Evolutionary conservation across 495 filamentous ascomycete species (phyloP).

Genomic region (Cercophora newfieldiana): DNA sequence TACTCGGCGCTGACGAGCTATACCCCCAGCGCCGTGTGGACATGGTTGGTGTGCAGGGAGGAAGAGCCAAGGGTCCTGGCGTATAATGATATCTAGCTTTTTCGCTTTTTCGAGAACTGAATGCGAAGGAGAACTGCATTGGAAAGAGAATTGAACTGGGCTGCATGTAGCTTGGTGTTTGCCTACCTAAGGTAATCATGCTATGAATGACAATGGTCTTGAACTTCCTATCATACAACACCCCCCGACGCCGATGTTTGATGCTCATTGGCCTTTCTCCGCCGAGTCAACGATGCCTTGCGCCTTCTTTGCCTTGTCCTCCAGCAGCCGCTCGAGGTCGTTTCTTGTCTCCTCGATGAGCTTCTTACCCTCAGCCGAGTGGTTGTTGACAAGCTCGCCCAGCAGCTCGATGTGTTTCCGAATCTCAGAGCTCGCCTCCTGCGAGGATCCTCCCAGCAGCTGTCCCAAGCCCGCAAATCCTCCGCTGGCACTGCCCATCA

Average conservation of each 20-base stretch:
- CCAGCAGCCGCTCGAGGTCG: slow-evolving; percentile 49
- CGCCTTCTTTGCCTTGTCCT: slow-evolving; percentile 43
- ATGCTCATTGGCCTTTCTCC: background rate
- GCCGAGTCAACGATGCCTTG: slow-evolving; percentile 40
- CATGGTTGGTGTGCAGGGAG: slow-evolving; percentile 28
- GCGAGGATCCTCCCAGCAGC: slow-evolving; percentile 27
- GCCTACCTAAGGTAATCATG: background rate
- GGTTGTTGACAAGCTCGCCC: slow-evolving; percentile 54
- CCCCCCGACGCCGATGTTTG: background rate
- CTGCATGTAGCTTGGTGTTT: too few species aligned
- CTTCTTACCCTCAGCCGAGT: slow-evolving; percentile 60
- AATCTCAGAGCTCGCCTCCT: slow-evolving; percentile 48
- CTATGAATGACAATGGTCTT: background rate
- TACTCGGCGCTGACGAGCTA: slow-evolving; percentile 35
- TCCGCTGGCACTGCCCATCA: slow-evolving; percentile 11
- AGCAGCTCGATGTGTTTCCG: slow-evolving; percentile 56
- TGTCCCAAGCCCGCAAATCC: slow-evolving; percentile 21
- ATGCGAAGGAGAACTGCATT: background rate
- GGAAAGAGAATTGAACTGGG: too few species aligned
- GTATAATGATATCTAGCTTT: slow-evolving; percentile 33
- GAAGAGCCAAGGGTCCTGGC: slow-evolving; percentile 25
- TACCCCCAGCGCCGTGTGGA: slow-evolving; percentile 31
- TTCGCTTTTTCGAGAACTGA: background rate
- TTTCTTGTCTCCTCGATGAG: slow-evolving; percentile 59
- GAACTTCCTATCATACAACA: background rate